phyloP scores from a whole-genome alignment of 1,139 yeast genomes.

The Diutina ranongensis region DNA sequence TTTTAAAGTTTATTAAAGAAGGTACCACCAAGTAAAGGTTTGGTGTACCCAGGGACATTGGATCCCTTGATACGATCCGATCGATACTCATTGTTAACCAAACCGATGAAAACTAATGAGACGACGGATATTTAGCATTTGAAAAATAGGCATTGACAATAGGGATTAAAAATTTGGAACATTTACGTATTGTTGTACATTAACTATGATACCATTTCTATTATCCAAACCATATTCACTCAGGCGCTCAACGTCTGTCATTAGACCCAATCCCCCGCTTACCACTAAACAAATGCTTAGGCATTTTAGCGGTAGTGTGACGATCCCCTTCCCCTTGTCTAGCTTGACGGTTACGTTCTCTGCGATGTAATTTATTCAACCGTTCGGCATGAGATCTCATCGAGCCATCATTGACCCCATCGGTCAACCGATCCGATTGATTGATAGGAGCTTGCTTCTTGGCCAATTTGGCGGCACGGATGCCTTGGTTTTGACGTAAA shows the following conservation, averaged over 20 bases:
- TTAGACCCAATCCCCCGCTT: slow-evolving; percentile 92
- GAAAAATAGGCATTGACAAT: no score
- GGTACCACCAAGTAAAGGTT: slow-evolving; percentile 17
- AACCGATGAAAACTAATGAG: neutral
- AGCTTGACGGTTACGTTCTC: slow-evolving; percentile 87
- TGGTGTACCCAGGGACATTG: no score
- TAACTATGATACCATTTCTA: neutral
- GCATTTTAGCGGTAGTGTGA: slow-evolving; percentile 73
- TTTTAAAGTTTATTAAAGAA: slow-evolving; percentile 53
- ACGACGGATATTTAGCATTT: neutral
- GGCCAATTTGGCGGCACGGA: slow-evolving; percentile 29
- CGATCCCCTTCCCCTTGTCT: slow-evolving; percentile 96
- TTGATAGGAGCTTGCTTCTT: slow-evolving; percentile 37
- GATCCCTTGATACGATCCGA: no score
- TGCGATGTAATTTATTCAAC: slow-evolving; percentile 78
- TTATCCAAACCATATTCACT: neutral
- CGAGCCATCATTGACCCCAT: slow-evolving; percentile 80
- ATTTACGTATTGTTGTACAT: no score
- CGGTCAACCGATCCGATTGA: slow-evolving; percentile 75
- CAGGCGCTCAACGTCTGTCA: slow-evolving; percentile 16
- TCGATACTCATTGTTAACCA: neutral
- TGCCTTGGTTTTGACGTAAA: slow-evolving; percentile 43
- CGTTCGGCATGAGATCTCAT: slow-evolving; percentile 78
- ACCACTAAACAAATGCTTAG: slow-evolving; percentile 92
- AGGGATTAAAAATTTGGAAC: no score